Evolutionary conservation across 352 stramenopile genomes (phyloP).

Genomic region (Pythium rishiriense): DNA sequence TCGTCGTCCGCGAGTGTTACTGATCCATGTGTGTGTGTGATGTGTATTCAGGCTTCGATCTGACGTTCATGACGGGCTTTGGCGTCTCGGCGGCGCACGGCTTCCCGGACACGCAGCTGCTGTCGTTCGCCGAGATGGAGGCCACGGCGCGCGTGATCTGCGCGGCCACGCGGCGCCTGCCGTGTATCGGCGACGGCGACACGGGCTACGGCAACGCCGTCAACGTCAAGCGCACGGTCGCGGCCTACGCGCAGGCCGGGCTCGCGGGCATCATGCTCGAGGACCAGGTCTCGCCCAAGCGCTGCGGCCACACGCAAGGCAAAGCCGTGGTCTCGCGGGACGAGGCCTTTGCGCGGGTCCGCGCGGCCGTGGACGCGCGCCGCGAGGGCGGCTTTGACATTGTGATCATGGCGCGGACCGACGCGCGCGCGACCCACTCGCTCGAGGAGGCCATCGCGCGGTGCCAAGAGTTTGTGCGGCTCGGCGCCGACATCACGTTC

Average conservation of each 20-base stretch:
- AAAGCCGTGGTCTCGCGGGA: constrained; percentile 88
- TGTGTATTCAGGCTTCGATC: constrained; percentile 65
- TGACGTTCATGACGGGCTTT: constrained; percentile 95
- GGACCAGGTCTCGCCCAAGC: constrained; percentile 92
- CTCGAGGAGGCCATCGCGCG: constrained; percentile 92
- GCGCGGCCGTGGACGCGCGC: constrained; percentile 90
- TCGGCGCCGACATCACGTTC: constrained; percentile 95
- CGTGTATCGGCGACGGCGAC: constrained; percentile 87
- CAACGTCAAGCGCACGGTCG: constrained; percentile 92
- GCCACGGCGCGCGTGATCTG: constrained; percentile 44
- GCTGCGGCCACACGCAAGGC: constrained; percentile 91
- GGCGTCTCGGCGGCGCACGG: constrained; percentile 85
- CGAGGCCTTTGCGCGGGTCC: constrained; percentile 85
- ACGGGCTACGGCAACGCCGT: constrained; percentile 94
- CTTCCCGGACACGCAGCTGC: constrained; percentile 86
- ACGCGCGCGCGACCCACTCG: constrained; percentile 88
- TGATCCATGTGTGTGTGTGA: too few relatives aligned
- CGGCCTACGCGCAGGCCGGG: constrained; percentile 85
- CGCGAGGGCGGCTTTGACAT: constrained; percentile 86
- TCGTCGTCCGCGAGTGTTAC: not conserved
- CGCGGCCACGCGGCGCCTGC: constrained; percentile 37
- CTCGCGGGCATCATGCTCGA: constrained; percentile 95
- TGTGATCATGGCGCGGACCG: constrained; percentile 93
- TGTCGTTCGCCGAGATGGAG: constrained; percentile 71
- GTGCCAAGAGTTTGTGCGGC: constrained; percentile 90